These are phyloP conservation scores for Paramecium caudatum DNA, from an alignment of 73 alveolate genomes.

Conservation along the genomic window DNA sequence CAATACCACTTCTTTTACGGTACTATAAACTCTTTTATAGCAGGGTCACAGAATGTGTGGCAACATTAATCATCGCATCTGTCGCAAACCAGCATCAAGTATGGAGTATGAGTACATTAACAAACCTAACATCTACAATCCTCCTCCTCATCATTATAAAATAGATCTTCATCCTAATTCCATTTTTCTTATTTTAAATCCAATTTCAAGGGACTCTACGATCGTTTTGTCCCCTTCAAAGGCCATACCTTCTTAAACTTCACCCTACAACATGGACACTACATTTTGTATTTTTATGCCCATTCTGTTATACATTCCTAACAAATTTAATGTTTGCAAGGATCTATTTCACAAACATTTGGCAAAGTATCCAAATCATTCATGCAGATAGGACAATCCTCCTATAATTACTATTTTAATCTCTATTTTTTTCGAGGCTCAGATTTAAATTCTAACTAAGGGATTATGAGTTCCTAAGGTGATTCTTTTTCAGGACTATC, in stretches of 20 bases:
- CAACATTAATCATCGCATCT: conserved; percentile 26
- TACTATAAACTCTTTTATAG: not conserved
- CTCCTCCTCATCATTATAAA: conserved; percentile 30
- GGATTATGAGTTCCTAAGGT: no score
- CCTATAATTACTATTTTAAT: not conserved
- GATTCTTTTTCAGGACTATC: conserved; percentile 26
- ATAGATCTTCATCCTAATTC: conserved; percentile 40
- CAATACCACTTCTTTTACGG: conserved; percentile 31
- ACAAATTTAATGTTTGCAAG: conserved; percentile 53
- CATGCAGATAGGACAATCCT: conserved; percentile 39
- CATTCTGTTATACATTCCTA: conserved; percentile 38
- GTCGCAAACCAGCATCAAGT: conserved; percentile 44
- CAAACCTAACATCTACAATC: conserved; percentile 17
- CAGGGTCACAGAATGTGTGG: conserved; percentile 64
- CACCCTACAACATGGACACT: conserved; percentile 52
- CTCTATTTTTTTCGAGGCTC: not conserved
- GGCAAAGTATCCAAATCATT: not conserved
- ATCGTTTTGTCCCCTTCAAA: conserved; percentile 1
- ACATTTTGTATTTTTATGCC: conserved; percentile 53
- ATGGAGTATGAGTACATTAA: conserved; percentile 25
- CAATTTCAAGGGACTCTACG: conserved; percentile 3
- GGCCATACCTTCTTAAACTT: not conserved
- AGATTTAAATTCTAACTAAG: not conserved
- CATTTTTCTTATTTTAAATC: conserved; percentile 33
- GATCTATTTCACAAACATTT: conserved; percentile 41